Evolutionary conservation across 2,329 filamentous ascomycete species (phyloP).

Genomic region (Monosporascus sp.): DNA sequence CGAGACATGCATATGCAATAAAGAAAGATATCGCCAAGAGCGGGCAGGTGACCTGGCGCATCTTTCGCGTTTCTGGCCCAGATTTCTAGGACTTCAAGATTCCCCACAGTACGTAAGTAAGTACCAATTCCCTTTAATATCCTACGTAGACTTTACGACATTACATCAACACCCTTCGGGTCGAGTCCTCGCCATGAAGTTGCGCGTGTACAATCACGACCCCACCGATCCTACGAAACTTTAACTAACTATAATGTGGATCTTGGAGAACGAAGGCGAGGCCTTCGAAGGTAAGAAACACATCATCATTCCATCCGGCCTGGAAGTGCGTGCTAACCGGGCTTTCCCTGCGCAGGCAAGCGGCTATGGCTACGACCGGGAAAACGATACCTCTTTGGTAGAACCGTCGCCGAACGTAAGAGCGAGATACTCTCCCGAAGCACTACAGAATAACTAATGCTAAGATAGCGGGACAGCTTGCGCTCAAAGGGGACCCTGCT

Average conservation of each 20-base stretch:
- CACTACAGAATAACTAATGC: conserved; percentile 11
- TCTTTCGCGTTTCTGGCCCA: neutral
- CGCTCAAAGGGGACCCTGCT: conserved; percentile 55
- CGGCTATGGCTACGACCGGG: conserved; percentile 82
- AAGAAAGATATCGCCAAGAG: neutral
- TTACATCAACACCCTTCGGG: neutral
- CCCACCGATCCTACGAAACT: neutral
- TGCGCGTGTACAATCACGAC: neutral
- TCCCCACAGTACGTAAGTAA: neutral
- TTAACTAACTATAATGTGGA: conserved; percentile 39
- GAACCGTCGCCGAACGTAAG: conserved; percentile 62
- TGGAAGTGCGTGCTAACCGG: conserved; percentile 6
- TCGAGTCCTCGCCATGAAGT: neutral
- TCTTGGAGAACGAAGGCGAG: conserved; percentile 46
- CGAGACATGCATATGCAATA: neutral
- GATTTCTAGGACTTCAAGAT: neutral
- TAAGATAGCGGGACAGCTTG: conserved; percentile 54
- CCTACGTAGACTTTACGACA: neutral
- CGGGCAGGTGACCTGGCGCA: neutral
- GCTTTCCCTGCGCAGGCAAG: conserved; percentile 44
- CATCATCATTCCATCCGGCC: neutral
- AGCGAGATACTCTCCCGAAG: neutral
- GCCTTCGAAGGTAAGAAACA: conserved; percentile 36
- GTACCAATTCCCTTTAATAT: no score
- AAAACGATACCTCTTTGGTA: conserved; percentile 78